Evolutionary conservation across 2,329 filamentous ascomycete genomes (phyloP).

Genomic region (Fusarium nematophilum): DNA sequence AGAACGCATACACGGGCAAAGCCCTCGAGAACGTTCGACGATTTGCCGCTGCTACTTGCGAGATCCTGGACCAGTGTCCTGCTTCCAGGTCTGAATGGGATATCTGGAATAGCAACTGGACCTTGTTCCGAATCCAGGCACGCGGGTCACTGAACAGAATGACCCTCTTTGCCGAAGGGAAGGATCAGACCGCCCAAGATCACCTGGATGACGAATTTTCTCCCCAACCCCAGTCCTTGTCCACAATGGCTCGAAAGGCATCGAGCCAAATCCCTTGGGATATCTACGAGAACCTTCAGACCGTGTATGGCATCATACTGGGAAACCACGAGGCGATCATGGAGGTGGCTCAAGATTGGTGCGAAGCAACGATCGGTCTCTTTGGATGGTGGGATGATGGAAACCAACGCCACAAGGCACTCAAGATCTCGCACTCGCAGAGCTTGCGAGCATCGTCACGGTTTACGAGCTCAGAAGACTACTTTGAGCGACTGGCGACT

Average conservation of each 20-base stretch:
- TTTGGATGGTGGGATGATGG: conserved; percentile 93
- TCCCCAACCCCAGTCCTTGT: conserved; percentile 63
- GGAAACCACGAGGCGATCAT: conserved; percentile 82
- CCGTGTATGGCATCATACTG: conserved; percentile 82
- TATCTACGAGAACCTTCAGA: conserved; percentile 85
- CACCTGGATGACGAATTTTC: conserved; percentile 48
- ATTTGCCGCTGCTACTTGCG: conserved; percentile 75
- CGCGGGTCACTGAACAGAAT: conserved; percentile 76
- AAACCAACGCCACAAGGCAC: conserved; percentile 59
- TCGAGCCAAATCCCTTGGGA: conserved; percentile 91
- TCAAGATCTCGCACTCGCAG: conserved; percentile 55
- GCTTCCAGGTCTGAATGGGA: conserved; percentile 81
- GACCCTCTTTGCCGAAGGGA: conserved; percentile 82
- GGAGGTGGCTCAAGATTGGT: conserved; percentile 86
- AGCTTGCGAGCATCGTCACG: conserved; percentile 52
- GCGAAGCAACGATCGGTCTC: conserved; percentile 85
- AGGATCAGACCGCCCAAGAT: conserved; percentile 59
- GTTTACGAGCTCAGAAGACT: conserved; percentile 70
- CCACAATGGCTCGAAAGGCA: conserved; percentile 78
- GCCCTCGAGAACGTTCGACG: conserved; percentile 83
- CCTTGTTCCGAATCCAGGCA: conserved; percentile 81
- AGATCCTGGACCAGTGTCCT: conserved; percentile 79
- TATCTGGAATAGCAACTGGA: conserved; percentile 84
- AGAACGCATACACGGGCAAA: conserved; percentile 76
- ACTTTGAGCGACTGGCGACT: conserved; percentile 77